Evolutionary conservation across 352 stramenopile species (phyloP), one percentile per base, ranked within the genome.

Genomic region (Globisporangium heterothallicum): DNA sequence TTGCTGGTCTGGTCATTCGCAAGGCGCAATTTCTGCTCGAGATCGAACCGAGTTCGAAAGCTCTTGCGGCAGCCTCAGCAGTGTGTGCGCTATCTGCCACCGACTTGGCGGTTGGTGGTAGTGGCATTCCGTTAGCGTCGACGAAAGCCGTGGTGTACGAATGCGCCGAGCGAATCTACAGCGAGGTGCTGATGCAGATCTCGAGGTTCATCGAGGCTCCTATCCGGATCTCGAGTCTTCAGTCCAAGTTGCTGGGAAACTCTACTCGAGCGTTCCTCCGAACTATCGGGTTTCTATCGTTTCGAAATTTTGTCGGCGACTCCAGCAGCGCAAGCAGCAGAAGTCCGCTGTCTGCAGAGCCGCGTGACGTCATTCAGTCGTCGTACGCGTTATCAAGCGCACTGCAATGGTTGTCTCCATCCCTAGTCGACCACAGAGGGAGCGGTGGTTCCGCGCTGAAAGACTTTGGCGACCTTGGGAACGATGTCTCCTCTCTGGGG

Each of bases 21-120:
- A 94, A 93, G 49, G 86, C 84, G 3, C 71, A 91, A 21, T 96
- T 96, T 52, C 57, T 96, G 45, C 64, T 96, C 1, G 69, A 73
- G 14, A 81, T 96, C 34, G 77, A 93, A 51, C 86, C 84, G 12
- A 92, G 78, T 42, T 58, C 71, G 2, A 86, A 84, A 48, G 76
- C 79, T 12, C 44, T 89, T 21, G 78, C 78, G 25, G 83, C 83
- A 27, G 81, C 82, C 14, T 66, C 83, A 8, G 78, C 79, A 34
- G 79, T 91, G 14, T 72, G 74, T 38, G 68, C 78, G 8, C 24
- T 91, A 30, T 78, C 70, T 12, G 66, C 66, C 14, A 45, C 60
- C 16, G 73, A 83, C 10, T 56, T 61, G 7, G 32, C 54, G 3
- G 42, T 36, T 5, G 48, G 34, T 10, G 42, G 36, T 12, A 74